Evolutionary conservation across 1,284 basidiomycete species (phyloP).

Genomic region (Ceratorhiza oryzae-sativae): DNA sequence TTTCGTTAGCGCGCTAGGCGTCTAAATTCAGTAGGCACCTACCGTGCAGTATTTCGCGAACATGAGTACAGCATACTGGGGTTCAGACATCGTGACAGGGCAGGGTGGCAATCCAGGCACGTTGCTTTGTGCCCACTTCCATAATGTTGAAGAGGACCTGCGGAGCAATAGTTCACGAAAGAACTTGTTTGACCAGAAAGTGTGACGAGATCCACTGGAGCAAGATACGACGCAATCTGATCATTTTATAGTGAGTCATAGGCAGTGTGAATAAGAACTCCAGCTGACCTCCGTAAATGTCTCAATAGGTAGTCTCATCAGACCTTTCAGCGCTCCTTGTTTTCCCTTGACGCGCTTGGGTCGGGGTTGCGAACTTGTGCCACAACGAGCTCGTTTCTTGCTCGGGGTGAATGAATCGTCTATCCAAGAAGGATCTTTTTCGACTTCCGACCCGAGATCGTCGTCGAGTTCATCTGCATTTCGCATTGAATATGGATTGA

Average conservation of each 20-base stretch:
- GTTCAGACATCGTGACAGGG: neutral
- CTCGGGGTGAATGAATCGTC: neutral
- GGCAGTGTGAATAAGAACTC: neutral
- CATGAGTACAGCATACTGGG: constrained; percentile 5
- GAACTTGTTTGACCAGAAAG: neutral
- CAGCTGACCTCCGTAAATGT: constrained; percentile 1
- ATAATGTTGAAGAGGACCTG: neutral
- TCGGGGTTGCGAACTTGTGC: neutral
- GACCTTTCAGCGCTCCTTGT: neutral
- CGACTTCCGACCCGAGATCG: neutral
- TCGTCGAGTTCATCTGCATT: constrained; percentile 1
- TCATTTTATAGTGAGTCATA: too few relatives aligned
- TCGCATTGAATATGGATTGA: too few relatives aligned
- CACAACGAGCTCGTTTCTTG: neutral
- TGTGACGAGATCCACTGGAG: neutral
- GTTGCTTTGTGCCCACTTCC: neutral
- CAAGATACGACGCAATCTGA: neutral
- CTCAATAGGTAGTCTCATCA: constrained; percentile 5
- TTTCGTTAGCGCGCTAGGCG: neutral
- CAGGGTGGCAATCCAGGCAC: constrained; percentile 2
- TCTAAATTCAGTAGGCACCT: neutral
- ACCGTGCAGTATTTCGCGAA: constrained; percentile 21
- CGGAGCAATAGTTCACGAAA: neutral
- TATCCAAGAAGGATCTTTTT: too few relatives aligned
- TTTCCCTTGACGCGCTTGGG: neutral